Percentiles rank a stretch among this genome's conserved stretches.
phyloP scores from a whole-genome alignment of 2,329 filamentous ascomycete species.

The Hypomyces perniciosus region DNA sequence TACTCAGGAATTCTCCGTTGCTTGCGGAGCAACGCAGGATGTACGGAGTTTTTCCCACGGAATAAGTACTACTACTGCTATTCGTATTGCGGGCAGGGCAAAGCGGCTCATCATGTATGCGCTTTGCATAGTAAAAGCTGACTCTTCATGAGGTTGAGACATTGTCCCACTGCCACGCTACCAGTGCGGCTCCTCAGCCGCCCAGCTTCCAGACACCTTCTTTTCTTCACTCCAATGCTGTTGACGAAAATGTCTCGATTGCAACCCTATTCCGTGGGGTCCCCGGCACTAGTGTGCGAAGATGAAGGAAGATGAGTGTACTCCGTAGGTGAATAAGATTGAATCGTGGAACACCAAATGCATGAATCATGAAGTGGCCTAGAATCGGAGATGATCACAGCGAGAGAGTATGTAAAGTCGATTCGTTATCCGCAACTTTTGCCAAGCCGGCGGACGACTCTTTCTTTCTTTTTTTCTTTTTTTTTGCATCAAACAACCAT shows the following conservation, averaged over 20 bases:
- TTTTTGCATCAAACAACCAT: no score
- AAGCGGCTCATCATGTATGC: not conserved
- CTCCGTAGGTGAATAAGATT: not conserved
- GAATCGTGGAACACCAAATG: not conserved
- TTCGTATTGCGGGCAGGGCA: no score
- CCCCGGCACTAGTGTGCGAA: conserved; percentile 3
- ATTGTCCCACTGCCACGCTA: conserved; percentile 4
- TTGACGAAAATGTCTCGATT: conserved; percentile 4
- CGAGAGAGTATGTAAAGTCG: no score
- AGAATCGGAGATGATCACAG: no score
- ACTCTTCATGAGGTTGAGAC: conserved; percentile 4
- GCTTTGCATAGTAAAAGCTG: not conserved
- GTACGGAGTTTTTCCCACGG: no score
- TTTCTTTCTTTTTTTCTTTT: no score
- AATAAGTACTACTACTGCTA: no score
- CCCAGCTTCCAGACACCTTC: not conserved
- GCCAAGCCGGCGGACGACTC: no score
- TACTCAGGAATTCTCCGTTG: no score
- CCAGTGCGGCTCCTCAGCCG: not conserved
- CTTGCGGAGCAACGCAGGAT: no score
- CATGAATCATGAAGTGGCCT: no score
- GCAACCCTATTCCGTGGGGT: conserved; percentile 7
- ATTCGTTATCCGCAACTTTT: no score
- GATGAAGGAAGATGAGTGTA: not conserved
- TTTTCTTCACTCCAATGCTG: conserved; percentile 6